Evolutionary conservation across 495 filamentous ascomycete genomes (phyloP), one percentile per base, ranked within the genome.

Genomic region (Cryomyces minteri): DNA sequence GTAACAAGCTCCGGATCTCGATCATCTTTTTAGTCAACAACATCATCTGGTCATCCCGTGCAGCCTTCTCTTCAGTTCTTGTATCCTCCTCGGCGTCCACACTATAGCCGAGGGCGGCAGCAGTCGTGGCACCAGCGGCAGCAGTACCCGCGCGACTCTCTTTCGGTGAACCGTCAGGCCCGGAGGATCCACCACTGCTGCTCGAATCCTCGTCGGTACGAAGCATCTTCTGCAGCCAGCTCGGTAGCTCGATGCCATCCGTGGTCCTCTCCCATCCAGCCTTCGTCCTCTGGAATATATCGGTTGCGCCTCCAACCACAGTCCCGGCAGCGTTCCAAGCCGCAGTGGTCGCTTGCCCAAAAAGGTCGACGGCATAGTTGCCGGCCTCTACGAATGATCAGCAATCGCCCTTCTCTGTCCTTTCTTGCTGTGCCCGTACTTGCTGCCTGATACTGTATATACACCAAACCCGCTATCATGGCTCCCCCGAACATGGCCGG

Each of bases 11-110:
- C 49, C 92, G 68, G 43, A 99, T 96, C 60, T 99, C 88, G 56
- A 99, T 99, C 90, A 99, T 99, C 62, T 93, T 94, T 65, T 88
- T 88, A 0, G 90, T 99, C 60, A 99, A 68, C 51, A 94, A 67
- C 90, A 99, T 99, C 88, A 99, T 99, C 61, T 99, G 90, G 55
- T 99, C 90, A 56, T 99, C 88, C 54, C 80, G 76, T 4, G 87
- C 82, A 45, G 66, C 64, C 8, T 8, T 12, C 12, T 9, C 34
- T 28, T 63, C 63, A 25, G 18, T 1, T 28, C 82, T 65, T 0
- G 64, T 54, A 53, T 93, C 86, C 31, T 82, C 71, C 29, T 93
- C 86, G 7, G 76, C 67, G 4, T 76, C 70, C 48, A 79, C 64
- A 32, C 82, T 74, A 53, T 83, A 84, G 31, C 79, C 88, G 58